Evolutionary conservation across 495 filamentous ascomycete genomes (phyloP), one percentile per base, ranked within the genome.

Genomic region (Hypoxylon cercidicola): DNA sequence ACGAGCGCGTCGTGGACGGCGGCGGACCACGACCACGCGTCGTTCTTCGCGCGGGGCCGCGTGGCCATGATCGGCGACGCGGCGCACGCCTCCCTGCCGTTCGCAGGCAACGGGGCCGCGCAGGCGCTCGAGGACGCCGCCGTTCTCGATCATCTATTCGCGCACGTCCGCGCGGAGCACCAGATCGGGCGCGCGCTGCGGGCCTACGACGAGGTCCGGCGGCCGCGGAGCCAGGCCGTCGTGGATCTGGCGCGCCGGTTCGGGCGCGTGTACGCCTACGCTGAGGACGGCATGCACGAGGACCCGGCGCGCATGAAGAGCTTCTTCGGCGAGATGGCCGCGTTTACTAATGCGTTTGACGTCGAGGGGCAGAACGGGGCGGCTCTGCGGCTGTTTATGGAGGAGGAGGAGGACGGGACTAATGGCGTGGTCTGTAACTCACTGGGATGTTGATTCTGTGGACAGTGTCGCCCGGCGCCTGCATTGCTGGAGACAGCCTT

Each of bases 111-210:
- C 61, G 87, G 86, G 0, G 86, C 83, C 0, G 84, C 83, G 8
- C 85, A 87, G 64, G 86, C 87, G 0, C 74, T 89, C 62, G 87
- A 89, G 62, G 87, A 88, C 64, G 87, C 81, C 2, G 75, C 75
- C 0, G 75, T 82, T 23, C 70, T 84, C 7, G 67, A 75, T 6
- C 55, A 52, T 5, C 48, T 81, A 18, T 70, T 81, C 18, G 46
- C 34, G 0, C 64, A 69, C 32, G 74, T 72, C 12, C 19, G 20
- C 7, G 3, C 25, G 3, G 18, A 10, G 25, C 0, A 7, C 6
- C 43, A 71, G 12, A 60, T 77, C 19, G 58, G 46, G 37, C 20
- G 39, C 1, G 74, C 76, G 15, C 64, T 77, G 34, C 6, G 2
- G 39, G 76, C 74, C 12, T 78, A 69, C 48, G 63, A 72, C 49